phyloP scores from a whole-genome alignment of 2,329 filamentous ascomycete species.

The Aspergillus quadricinctus region DNA sequence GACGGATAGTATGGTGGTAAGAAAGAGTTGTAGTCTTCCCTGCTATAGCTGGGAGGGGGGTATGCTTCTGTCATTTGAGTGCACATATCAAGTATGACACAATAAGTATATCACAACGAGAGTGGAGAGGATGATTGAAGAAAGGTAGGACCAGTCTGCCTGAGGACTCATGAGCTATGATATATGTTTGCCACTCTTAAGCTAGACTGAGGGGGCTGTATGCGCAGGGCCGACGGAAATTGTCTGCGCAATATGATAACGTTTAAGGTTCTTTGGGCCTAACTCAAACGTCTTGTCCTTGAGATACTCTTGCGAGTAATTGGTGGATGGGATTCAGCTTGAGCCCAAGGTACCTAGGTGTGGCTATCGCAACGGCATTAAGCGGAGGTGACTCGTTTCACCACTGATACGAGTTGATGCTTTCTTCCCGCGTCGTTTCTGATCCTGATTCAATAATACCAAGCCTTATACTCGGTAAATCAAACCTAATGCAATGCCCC shows the following conservation, averaged over 20 bases:
- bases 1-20: background rate
- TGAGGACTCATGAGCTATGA: background rate
- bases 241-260: background rate
- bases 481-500: background rate
- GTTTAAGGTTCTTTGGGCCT: background rate
- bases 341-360: background rate
- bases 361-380: too few species aligned
- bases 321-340: background rate
- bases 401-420: background rate
- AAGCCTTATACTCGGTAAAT: background rate
- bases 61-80: background rate
- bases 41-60: background rate
- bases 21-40: background rate
- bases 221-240: background rate
- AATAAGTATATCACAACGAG: background rate
- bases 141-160: background rate
- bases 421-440: background rate
- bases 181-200: background rate
- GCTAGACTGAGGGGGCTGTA: background rate
- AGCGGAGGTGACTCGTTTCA: background rate
- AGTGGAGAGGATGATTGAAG: background rate
- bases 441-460: background rate
- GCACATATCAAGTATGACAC: background rate
- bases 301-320: background rate
- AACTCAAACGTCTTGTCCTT: background rate